Evolutionary conservation across 1,284 basidiomycete genomes (phyloP), one percentile per base, ranked within the genome.

Genomic region (Wolfiporia cocos): DNA sequence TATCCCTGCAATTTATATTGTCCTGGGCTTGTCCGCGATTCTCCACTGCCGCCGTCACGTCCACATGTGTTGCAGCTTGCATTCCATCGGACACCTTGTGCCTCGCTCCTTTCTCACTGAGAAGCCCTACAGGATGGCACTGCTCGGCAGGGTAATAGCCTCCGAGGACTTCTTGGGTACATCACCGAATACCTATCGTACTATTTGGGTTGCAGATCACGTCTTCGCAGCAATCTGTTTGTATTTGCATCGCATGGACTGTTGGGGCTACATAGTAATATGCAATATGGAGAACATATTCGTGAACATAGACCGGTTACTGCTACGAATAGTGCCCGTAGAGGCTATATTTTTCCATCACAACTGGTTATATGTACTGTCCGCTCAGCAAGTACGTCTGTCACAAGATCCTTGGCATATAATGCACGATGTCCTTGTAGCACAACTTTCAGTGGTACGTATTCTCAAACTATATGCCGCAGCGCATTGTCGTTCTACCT

Each of bases 1-100:
- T 48, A 48, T 48, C 46, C 42, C 42, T 44, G 46, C 46, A 48
- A 48, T 48, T 44, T 48, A 48, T 39, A 38, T 48, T 48, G 46
- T 44, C 26, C 38, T 38, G 46, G 46, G 44, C 40, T 43, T 37
- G 24, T 37, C 7, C 36, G 5, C 22, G 7, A 11, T 20, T 36
- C 18, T 36, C 12, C 17, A 31, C 15, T 42, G 24, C 35, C 22
- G 15, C 30, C 42, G 20, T 23, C 23, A 29, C 19, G 42, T 29
- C 36, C 33, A 37, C 29, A 34, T 18, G 34, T 30, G 19, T 42
- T 37, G 34, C 35, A 20, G 21, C 31, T 21, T 15, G 21, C 38
- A 40, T 40, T 36, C 18, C 30, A 42, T 36, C 41, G 41, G 41
- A 42, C 35, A 36, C 26, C 20, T 43, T 38, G 35, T 40, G 39